Base-by-base conservation (phyloP, 495 filamentous ascomycete genomes). In the Xylaria telfairii region DNA sequence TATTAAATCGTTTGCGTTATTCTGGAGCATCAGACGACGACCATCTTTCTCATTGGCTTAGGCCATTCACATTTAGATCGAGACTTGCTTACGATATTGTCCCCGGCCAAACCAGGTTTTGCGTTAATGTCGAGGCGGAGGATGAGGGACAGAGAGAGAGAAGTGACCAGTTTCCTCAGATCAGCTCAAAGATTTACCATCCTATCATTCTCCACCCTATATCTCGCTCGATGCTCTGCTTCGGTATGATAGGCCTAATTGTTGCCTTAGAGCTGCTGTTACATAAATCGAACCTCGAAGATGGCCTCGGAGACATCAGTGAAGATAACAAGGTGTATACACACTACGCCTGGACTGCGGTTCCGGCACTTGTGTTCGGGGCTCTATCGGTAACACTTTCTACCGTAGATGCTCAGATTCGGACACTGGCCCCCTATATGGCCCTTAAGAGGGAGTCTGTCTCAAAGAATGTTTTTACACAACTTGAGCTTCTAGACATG, bases 121-220 rank as follows among this genome's bases (percentile, higher is more conserved):
- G 42, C 15, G 42, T 46, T 10, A 19, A 46, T 46, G 15, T 46
- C 17, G 42, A 46, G 5, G 15, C 9, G 42, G 10, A 53, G 24
- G 47, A 53, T 26, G 10, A 1, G 47, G 6, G 12, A 4, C 56
- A 60, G 19, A 19, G 30, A 2, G 17, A 60, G 34, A 60, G 24
- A 5, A 21, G 49, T 67, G 1, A 72, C 75, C 39, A 65, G 56
- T n/a, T 72, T 39, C 56, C 56, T 21, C 56, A 60, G 19, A 28
- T n/a, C 10, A 39, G 32, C 32, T 60, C 56, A 12, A 60, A 60
- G n/a, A 21, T 5, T 53, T 9, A 3, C 13, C 56, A 60, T 39
- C 56, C 56, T 39, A 60, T 39, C 56, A 10, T 39, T n/a, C 56
- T 60, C 12, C 56, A 60, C 32, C 56, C 56, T 39, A 15, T 10